phyloP scores from a whole-genome alignment of 352 stramenopile species.

The Globisporangium sylvaticum region DNA sequence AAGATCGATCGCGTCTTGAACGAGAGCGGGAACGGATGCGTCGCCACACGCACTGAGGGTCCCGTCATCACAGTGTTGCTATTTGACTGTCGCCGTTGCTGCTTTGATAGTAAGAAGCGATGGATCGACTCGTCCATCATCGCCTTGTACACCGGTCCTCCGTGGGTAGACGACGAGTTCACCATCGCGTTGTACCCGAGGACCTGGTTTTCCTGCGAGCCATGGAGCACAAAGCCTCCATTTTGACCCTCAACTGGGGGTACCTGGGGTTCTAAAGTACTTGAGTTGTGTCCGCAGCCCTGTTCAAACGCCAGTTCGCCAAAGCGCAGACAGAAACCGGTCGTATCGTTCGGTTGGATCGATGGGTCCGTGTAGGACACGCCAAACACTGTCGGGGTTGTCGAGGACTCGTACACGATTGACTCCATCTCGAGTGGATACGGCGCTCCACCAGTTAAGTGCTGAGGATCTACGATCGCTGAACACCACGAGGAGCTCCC shows the following conservation, averaged over 20 bases:
- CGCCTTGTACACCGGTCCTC: conserved; percentile 49
- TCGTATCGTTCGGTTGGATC: conserved; percentile 49
- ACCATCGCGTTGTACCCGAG: conserved; percentile 62
- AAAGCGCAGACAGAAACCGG: conserved; percentile 52
- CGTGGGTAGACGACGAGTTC: conserved; percentile 48
- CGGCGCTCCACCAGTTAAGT: conserved; percentile 23
- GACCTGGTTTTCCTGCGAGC: conserved; percentile 27
- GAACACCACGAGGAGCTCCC: conserved; percentile 17
- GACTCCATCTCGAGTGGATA: conserved; percentile 31
- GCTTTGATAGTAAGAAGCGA: conserved; percentile 31
- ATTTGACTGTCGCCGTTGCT: conserved; percentile 8
- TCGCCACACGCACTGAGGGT: conserved; percentile 33
- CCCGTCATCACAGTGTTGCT: background rate
- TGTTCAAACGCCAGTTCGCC: conserved; percentile 47
- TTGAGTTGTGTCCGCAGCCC: conserved; percentile 31
- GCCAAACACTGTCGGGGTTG: conserved; percentile 44
- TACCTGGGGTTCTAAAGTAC: background rate
- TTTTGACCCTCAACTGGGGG: conserved; percentile 36
- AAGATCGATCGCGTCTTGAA: conserved; percentile 56
- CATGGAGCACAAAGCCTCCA: conserved; percentile 49
- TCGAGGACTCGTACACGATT: conserved; percentile 31
- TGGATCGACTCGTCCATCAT: conserved; percentile 59
- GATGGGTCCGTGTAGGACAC: conserved; percentile 35
- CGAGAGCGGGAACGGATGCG: conserved; percentile 56
- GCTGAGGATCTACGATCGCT: conserved; percentile 19